Conservation (phyloP, 768 basidiomycete species). For the Pisolithus orientalis region DNA sequence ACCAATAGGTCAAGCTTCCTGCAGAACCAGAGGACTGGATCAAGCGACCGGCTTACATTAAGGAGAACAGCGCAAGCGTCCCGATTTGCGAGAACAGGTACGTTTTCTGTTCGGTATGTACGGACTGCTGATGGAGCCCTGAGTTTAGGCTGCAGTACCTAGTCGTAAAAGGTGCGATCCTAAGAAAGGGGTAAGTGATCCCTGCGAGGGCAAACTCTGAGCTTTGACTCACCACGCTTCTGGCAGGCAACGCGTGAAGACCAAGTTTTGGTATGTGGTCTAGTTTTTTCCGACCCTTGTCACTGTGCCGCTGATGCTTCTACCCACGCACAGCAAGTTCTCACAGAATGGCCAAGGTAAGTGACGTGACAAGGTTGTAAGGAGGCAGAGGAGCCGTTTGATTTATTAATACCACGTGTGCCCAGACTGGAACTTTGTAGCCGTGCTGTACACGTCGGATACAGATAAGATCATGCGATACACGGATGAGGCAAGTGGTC, state of each 20-base stretch:
- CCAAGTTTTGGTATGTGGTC: constrained; percentile 67
- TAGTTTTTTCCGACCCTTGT: background rate
- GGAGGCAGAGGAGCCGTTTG: background rate
- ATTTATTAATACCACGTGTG: constrained; percentile 3
- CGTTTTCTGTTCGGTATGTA: constrained; percentile 9
- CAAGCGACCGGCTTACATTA: constrained; percentile 83
- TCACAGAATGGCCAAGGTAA: constrained; percentile 50
- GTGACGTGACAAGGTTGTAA: background rate
- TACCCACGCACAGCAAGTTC: constrained; percentile 50
- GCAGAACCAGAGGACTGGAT: constrained; percentile 80
- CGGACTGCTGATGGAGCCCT: constrained; percentile 11
- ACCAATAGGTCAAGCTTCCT: constrained; percentile 71
- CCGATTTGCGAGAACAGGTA: constrained; percentile 83
- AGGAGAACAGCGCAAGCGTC: constrained; percentile 66
- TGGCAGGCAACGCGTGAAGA: constrained; percentile 69
- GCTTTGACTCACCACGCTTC: constrained; percentile 10
- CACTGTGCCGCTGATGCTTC: constrained; percentile 4
- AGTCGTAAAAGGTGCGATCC: constrained; percentile 79
- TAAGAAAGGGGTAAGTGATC: constrained; percentile 71
- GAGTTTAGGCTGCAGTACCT: constrained; percentile 71
- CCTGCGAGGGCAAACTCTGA: constrained; percentile 7
- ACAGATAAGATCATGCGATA: constrained; percentile 74
- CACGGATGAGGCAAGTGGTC: constrained; percentile 58
- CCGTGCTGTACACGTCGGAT: constrained; percentile 76
- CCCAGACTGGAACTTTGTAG: constrained; percentile 72